Conservation (phyloP, 1,139 yeast species). For the Candida labiduridarum region DNA sequence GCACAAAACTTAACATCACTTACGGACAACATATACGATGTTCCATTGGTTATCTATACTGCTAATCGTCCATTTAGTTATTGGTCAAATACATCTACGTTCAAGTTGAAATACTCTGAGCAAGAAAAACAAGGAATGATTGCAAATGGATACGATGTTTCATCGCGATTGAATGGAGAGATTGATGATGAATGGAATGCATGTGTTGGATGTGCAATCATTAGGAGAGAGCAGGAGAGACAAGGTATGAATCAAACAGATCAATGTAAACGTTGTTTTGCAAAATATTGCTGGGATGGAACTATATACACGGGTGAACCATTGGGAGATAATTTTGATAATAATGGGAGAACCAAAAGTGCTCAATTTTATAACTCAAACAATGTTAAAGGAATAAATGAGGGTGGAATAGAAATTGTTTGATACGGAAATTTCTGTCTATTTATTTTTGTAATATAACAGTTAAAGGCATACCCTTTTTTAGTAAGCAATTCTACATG, state of each 20-base stretch:
- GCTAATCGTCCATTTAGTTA: constrained; percentile 45
- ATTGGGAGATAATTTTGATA: constrained; percentile 47
- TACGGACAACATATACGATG: constrained; percentile 33
- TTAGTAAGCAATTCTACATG: no score
- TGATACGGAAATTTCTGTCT: background rate
- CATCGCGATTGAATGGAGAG: constrained; percentile 33
- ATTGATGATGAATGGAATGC: constrained; percentile 41
- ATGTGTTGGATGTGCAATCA: constrained; percentile 48
- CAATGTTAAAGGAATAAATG: constrained; percentile 14
- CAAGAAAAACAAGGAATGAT: constrained; percentile 40
- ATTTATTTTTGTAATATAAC: no score
- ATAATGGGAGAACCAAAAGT: constrained; percentile 16
- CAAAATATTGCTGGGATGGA: constrained; percentile 48
- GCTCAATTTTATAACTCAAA: constrained; percentile 11
- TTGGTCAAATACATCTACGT: constrained; percentile 40
- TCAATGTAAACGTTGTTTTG: constrained; percentile 42
- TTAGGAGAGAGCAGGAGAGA: constrained; percentile 47
- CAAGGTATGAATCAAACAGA: constrained; percentile 34
- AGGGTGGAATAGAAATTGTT: constrained; percentile 11
- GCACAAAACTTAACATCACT: constrained; percentile 41
- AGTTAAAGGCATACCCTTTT: no score
- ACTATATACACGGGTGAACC: constrained; percentile 9
- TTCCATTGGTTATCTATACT: constrained; percentile 42
- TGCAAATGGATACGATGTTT: constrained; percentile 40
- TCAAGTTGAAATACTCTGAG: constrained; percentile 35